Conservation (phyloP, 768 basidiomycete species). For the Lactarius trivialis region DNA sequence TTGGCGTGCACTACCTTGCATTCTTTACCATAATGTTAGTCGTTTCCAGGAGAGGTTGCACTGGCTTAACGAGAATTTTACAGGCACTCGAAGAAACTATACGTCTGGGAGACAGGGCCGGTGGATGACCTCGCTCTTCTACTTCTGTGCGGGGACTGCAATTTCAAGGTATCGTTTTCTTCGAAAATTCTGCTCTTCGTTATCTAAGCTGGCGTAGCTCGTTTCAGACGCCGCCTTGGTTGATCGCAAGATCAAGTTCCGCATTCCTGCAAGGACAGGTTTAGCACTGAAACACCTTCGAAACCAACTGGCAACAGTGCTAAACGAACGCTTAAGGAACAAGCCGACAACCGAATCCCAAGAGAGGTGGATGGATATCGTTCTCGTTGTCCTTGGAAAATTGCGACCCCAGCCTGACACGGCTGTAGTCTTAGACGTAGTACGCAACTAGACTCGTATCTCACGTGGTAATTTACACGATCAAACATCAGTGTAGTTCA, state of each 20-base stretch:
- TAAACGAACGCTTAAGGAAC: conserved; percentile 63
- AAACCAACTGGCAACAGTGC: conserved; percentile 46
- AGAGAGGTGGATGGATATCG: conserved; percentile 65
- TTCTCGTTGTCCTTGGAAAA: conserved; percentile 54
- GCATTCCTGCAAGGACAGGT: conserved; percentile 59
- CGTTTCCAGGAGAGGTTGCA: not conserved
- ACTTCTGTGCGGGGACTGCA: conserved; percentile 83
- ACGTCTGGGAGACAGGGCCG: conserved; percentile 90
- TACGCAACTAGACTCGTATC: conserved; percentile 12
- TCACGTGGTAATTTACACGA: not conserved
- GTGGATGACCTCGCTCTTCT: conserved; percentile 77
- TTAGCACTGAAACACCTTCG: conserved; percentile 79
- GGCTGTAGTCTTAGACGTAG: conserved; percentile 10
- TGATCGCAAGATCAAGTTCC: conserved; percentile 81
- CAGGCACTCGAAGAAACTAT: conserved; percentile 91
- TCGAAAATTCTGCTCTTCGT: not conserved
- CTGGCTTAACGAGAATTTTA: not conserved
- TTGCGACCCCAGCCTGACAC: conserved; percentile 28
- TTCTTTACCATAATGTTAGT: conserved; percentile 87
- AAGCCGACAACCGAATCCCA: conserved; percentile 55
- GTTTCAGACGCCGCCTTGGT: conserved; percentile 63
- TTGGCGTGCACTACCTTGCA: conserved; percentile 64
- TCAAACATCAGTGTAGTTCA: not conserved
- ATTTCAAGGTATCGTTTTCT: conserved; percentile 61
- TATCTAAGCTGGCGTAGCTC: conserved; percentile 40